A percentile compares a stretch with the other conserved stretches of the same genome.
These are phyloP conservation scores for Cucumis variabilis DNA, from an alignment of 331 rosid species.

Conservation along the genomic window DNA sequence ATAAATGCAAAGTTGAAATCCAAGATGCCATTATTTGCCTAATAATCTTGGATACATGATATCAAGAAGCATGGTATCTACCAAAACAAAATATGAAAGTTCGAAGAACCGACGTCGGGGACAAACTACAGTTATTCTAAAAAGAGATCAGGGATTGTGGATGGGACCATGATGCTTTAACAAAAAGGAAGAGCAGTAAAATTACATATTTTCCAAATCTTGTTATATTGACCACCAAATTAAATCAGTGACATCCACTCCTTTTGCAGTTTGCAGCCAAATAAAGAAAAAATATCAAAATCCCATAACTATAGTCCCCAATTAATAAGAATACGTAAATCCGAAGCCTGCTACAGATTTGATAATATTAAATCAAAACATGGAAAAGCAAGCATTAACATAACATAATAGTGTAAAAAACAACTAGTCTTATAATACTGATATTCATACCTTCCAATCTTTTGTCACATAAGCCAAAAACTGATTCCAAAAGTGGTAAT, in stretches of 20 bases:
- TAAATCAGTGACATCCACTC: constrained; percentile 81
- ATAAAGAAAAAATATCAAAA: constrained; percentile 35
- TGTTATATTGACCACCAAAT: neutral
- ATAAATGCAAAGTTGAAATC: neutral
- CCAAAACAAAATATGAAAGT: constrained; percentile 13
- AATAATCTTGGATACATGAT: neutral
- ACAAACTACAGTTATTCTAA: neutral
- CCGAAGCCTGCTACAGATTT: neutral
- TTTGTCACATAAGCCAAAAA: too few species aligned
- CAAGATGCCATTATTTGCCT: neutral
- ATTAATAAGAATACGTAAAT: neutral
- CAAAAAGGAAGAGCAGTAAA: constrained; percentile 3
- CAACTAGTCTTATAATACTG: too few species aligned
- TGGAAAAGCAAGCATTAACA: neutral
- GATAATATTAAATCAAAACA: neutral
- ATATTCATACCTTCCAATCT: too few species aligned
- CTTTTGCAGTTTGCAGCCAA: constrained; percentile 78
- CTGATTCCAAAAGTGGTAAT: too few species aligned
- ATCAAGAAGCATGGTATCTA: neutral
- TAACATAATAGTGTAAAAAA: neutral
- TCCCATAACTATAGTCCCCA: neutral
- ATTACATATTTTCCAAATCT: constrained; percentile 4
- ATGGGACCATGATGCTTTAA: constrained; percentile 1
- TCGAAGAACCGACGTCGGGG: neutral
- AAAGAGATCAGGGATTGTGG: neutral